Base-by-base conservation (phyloP, 2,329 filamentous ascomycete genomes). In the Chrysoporthe deuterocubensis region DNA sequence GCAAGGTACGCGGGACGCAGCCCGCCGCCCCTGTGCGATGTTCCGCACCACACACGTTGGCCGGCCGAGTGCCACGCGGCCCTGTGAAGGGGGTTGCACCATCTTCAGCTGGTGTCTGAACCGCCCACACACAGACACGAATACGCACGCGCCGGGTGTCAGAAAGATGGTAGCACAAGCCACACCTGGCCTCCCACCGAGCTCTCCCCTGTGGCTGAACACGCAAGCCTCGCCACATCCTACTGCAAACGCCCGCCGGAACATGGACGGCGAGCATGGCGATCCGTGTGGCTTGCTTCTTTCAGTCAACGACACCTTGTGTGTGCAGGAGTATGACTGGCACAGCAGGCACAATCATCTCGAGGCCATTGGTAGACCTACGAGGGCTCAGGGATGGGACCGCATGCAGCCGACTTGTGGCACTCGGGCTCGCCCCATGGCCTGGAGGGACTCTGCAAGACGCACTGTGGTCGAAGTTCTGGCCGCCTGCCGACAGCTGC, bases 191-290 rank as follows among this genome's bases (percentile, higher is more conserved):
- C 13, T 54, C 26, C 13, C 26, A 6, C 18, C 50, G n/a, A 5
- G n/a, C 26, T 26, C 4, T n/a, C 34, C 44, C 16, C 0, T 65
- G 62, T 58, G 52, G 52, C 62, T 65, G 52, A 40, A 65, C 42
- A 32, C 62, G 54, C 52, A 65, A 65, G 52, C 43, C 62, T 59
- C 54, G 62, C 62, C 62, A 65, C 62, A 59, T 18, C 26, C 40
- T 65, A n/a, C 13, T 11, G 62, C 62, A 32, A 11, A 1, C 4
- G 21, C 9, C 21, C 21, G 14, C 37, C 37, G 37, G 9, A 13
- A 26, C 40, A n/a, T 32, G 48, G 32, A 11, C 14, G 43, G 5
- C 34, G 56, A 21, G 9, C 26, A 32, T 40, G 21, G 46, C 50
- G 40, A 34, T 57, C 62, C 13, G 16, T 65, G 62, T 65, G 62